Percentiles rank a stretch among this genome's conserved stretches.
Conservation (phyloP, 305 asterid genomes). For the Fraxinus floribunda region DNA sequence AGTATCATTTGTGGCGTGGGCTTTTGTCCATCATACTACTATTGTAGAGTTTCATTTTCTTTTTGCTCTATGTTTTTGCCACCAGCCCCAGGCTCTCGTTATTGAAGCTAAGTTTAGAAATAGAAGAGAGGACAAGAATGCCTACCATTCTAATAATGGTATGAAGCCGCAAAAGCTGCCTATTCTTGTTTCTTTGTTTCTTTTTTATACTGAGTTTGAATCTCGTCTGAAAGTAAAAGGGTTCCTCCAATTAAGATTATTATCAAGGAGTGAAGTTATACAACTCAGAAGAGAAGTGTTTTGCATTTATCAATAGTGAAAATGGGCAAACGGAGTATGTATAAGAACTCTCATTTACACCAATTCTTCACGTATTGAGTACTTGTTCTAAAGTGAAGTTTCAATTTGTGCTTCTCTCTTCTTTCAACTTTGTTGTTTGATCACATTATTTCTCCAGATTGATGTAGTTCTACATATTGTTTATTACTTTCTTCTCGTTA, state of each 20-base stretch:
- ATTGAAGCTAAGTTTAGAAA: too few relatives aligned
- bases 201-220: not conserved
- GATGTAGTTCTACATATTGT: not conserved
- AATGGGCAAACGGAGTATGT: not conserved
- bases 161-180: not conserved
- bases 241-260: not conserved
- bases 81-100: too few relatives aligned
- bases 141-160: too few relatives aligned
- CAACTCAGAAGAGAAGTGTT: not conserved
- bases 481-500: not conserved
- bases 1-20: too few relatives aligned
- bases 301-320: not conserved
- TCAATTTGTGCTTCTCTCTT: not conserved
- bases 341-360: not conserved
- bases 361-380: not conserved
- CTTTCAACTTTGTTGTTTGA: not conserved
- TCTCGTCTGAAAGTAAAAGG: not conserved
- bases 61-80: too few relatives aligned
- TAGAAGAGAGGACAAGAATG: too few relatives aligned
- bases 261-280: too few relatives aligned
- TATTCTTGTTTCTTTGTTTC: too few relatives aligned
- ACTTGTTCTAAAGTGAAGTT: not conserved
- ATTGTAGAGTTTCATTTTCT: too few relatives aligned
- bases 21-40: too few relatives aligned
- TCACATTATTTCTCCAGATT: not conserved